Evolutionary conservation across 2,329 filamentous ascomycete genomes (phyloP).

Genomic region (Chaetothyriales sp.): DNA sequence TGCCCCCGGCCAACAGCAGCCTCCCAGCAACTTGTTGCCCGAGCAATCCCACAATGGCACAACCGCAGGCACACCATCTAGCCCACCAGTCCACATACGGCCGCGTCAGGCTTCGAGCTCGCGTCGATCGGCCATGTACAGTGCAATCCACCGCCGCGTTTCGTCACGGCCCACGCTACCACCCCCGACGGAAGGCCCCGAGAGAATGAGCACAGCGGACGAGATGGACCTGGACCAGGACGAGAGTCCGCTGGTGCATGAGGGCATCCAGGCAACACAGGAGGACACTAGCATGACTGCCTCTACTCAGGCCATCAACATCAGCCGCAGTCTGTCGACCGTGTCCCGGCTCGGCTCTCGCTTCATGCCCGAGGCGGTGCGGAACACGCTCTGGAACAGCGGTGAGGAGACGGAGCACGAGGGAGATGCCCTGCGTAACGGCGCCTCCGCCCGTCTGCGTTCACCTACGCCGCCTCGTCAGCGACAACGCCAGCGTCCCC

Average conservation of each 20-base stretch:
- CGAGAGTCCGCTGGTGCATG: constrained; percentile 21
- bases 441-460: constrained; percentile 24
- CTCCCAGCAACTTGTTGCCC: background rate
- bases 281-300: constrained; percentile 13
- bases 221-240: constrained; percentile 25
- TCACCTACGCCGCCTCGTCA: constrained; percentile 7
- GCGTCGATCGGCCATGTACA: background rate
- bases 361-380: constrained; percentile 32
- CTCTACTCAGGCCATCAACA: constrained; percentile 12
- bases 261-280: constrained; percentile 19
- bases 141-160: background rate
- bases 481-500: constrained; percentile 1
- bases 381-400: constrained; percentile 29
- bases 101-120: background rate
- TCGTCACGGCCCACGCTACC: background rate
- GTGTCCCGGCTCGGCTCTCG: constrained; percentile 35
- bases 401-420: constrained; percentile 32
- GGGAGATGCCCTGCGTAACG: constrained; percentile 30
- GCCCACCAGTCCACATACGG: background rate
- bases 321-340: constrained; percentile 27
- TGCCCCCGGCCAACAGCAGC: background rate
- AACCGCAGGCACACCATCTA: background rate
- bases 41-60: background rate
- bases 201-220: constrained; percentile 9
- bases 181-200: background rate